Base-by-base conservation (phyloP, 2,329 filamentous ascomycete species). In the Ceratocystiopsis minuta region DNA sequence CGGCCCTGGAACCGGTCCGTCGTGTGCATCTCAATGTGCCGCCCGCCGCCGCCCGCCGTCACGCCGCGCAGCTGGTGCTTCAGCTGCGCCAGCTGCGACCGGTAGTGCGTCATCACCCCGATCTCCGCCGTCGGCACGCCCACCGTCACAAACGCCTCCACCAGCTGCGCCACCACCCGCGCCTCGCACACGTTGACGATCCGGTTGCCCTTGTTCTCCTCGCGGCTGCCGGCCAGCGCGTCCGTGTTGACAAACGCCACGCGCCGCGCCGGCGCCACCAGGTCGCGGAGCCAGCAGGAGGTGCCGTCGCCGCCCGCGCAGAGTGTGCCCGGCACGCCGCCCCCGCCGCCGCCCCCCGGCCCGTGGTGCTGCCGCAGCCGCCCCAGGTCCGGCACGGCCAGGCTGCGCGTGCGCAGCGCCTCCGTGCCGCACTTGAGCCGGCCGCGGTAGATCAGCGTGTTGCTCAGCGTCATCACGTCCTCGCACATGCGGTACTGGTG, bases 401-500 rank as follows among this genome's bases (percentile, higher is more conserved):
- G 67, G 37, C 73, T 78, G 34, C 74, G 74, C 32, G 66, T 65
- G 12, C 85, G 82, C 12, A 96, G 75, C 41, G 71, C 67, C 38
- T 80, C 68, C 5, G 78, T 93, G 18, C 90, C 90, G 54, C 90
- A 98, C 53, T 90, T 88, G 34, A 98, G 69, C 33, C 78, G 74
- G 5, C 87, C 88, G n/a, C 78, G 68, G 61, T 98, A 98, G 52
- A 98, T 95, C 43, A 98, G 70, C 1, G 74, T 81, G 58, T 95
- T 98, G 48, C 85, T 92, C 14, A 98, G 70, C 2, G 79, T 71
- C 88, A 96, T 96, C 46, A 98, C 82, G 47, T 98, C 90, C 50
- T 90, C 82, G 53, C 85, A 94, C 90, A 98, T 98, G 46, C 90
- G 84, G 56, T 98, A 98, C 56, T 98, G 90, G 53, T 95, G 86